These are phyloP conservation scores for Noccaea bulbosa DNA, from an alignment of 345 rosid species.

Conservation along the genomic window DNA sequence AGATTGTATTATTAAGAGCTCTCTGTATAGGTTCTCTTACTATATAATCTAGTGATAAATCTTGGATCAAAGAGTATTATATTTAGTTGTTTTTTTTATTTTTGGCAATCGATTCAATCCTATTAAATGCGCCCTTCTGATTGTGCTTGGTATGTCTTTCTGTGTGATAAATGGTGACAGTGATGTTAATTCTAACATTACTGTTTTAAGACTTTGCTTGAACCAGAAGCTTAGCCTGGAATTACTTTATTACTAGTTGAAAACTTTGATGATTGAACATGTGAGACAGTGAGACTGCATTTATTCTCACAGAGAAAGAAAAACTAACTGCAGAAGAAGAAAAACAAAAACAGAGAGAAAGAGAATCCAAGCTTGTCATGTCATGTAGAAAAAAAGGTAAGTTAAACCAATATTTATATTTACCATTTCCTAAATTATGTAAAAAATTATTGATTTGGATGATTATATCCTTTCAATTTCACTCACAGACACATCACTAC, in stretches of 20 bases:
- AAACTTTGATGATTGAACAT: slow-evolving; percentile 19
- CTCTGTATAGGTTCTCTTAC: not conserved
- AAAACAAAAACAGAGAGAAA: not conserved
- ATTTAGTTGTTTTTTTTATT: not conserved
- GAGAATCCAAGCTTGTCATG: slow-evolving; percentile 32
- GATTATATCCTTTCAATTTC: no score
- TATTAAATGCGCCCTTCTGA: slow-evolving; percentile 1
- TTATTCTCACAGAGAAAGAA: slow-evolving; percentile 15
- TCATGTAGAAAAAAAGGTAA: slow-evolving; percentile 19
- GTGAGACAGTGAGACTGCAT: slow-evolving; percentile 33
- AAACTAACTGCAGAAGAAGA: not conserved
- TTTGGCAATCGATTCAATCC: slow-evolving; percentile 9
- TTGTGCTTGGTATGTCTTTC: slow-evolving; percentile 3
- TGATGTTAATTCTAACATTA: slow-evolving; percentile 5
- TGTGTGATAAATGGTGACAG: slow-evolving; percentile 11
- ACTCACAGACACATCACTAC: no score
- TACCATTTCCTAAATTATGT: not conserved
- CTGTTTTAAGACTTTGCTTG: slow-evolving; percentile 1
- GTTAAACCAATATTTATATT: not conserved
- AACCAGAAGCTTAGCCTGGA: slow-evolving; percentile 1
- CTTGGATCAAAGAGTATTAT: not conserved
- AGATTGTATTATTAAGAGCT: not conserved
- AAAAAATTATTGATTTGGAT: not conserved
- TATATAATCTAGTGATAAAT: not conserved
- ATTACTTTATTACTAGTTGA: slow-evolving; percentile 20